Conservation (phyloP, 1,139 yeast genomes). For the Taphrina wiesneri region DNA sequence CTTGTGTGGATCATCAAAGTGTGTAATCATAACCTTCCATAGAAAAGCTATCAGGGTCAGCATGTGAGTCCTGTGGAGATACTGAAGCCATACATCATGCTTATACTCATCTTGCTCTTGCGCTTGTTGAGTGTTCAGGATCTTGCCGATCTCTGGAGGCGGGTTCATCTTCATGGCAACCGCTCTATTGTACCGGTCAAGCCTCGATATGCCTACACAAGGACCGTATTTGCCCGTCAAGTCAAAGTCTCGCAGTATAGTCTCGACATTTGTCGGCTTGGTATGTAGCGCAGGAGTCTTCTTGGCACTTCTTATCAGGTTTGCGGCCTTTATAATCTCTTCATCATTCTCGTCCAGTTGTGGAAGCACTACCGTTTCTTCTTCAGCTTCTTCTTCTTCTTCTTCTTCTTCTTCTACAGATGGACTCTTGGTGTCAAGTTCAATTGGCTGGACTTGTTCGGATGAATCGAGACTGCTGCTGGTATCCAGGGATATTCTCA, state of each 20-base stretch:
- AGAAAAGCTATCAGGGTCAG: neutral
- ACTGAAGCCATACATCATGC: conserved; percentile 1
- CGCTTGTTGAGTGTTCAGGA: conserved; percentile 41
- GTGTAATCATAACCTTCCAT: neutral
- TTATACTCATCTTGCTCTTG: neutral
- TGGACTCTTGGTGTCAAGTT: neutral
- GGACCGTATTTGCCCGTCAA: conserved; percentile 48
- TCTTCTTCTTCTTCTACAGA: too few species aligned
- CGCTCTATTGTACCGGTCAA: conserved; percentile 81
- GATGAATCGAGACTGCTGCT: neutral
- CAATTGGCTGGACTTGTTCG: neutral
- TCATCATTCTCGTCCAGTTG: conserved; percentile 6
- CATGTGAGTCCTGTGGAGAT: neutral
- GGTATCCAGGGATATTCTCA: neutral
- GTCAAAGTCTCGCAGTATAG: conserved; percentile 47
- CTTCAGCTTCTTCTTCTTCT: neutral
- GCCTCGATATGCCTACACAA: conserved; percentile 46
- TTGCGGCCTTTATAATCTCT: conserved; percentile 1
- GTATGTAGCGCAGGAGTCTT: conserved; percentile 18
- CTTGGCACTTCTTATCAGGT: neutral
- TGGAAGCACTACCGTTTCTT: conserved; percentile 3
- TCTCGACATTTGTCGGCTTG: conserved; percentile 42
- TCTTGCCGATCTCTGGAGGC: conserved; percentile 45
- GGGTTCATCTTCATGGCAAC: conserved; percentile 66
- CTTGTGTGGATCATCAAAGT: neutral